Evolutionary conservation across 1,284 basidiomycete genomes (phyloP).

Genomic region (Coniferiporia weirii): DNA sequence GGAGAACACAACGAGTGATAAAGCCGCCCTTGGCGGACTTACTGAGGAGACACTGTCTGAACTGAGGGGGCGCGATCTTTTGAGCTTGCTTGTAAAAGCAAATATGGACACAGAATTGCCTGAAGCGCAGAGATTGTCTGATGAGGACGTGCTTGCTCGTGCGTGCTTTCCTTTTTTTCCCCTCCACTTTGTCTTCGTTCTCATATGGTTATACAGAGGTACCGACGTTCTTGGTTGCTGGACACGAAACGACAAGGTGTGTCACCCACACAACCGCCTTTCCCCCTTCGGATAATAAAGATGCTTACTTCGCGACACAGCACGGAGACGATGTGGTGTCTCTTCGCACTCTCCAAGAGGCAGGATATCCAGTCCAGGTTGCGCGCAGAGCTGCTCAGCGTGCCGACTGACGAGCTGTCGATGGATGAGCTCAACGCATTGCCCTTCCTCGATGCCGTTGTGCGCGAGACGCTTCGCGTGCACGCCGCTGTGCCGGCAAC

Average conservation of each 20-base stretch:
- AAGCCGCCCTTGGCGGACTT: constrained; percentile 26
- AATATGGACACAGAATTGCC: constrained; percentile 43
- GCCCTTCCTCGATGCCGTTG: constrained; percentile 30
- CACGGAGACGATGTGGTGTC: constrained; percentile 43
- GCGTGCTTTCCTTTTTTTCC: constrained; percentile 25
- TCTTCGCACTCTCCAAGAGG: constrained; percentile 36
- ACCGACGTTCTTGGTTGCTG: constrained; percentile 40
- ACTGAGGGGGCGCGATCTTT: constrained; percentile 24
- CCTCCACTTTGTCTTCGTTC: not conserved
- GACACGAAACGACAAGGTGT: constrained; percentile 29
- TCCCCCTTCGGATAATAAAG: not conserved
- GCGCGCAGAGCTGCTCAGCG: constrained; percentile 35
- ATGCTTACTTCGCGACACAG: not conserved
- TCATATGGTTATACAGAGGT: constrained; percentile 28
- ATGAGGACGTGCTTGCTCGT: constrained; percentile 55
- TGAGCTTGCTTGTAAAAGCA: constrained; percentile 37
- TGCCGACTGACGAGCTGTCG: constrained; percentile 23
- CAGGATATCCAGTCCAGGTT: constrained; percentile 40
- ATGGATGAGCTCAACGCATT: constrained; percentile 31
- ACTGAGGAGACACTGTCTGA: constrained; percentile 16
- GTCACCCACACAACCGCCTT: constrained; percentile 19
- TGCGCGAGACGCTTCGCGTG: constrained; percentile 27
- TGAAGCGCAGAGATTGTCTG: constrained; percentile 40
- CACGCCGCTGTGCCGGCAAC: constrained; percentile 22
- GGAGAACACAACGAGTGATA: constrained; percentile 25